phyloP scores from a whole-genome alignment of 148 eudicot species.

The Amaranthus palmeri region DNA sequence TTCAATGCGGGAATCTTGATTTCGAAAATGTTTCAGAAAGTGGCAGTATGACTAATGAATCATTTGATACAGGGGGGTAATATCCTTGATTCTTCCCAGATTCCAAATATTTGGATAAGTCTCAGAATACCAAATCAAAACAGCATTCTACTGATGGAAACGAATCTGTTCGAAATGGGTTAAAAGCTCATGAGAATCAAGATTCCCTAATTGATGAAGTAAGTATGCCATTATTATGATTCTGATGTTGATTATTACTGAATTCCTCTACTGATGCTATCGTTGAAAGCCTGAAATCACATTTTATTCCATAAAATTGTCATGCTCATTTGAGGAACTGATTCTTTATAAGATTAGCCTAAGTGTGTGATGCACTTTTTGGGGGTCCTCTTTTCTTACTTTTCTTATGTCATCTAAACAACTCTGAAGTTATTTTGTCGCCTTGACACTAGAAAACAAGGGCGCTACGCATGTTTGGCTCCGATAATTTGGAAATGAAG shows the following conservation, averaged over 20 bases:
- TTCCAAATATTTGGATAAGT: slow-evolving; percentile 43
- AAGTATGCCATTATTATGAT: slow-evolving; percentile 31
- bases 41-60: slow-evolving; percentile 57
- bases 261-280: background rate
- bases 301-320: background rate
- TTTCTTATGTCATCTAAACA: too few relatives aligned
- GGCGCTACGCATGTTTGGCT: too few relatives aligned
- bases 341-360: too few relatives aligned
- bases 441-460: too few relatives aligned
- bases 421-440: too few relatives aligned
- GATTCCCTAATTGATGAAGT: slow-evolving; percentile 57
- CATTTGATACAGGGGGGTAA: slow-evolving; percentile 46
- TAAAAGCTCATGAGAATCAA: slow-evolving; percentile 40
- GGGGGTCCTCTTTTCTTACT: too few relatives aligned
- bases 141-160: slow-evolving; percentile 37
- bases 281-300: background rate
- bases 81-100: slow-evolving; percentile 43
- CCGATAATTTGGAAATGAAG: too few relatives aligned
- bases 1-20: slow-evolving; percentile 71
- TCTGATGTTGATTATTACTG: background rate
- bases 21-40: slow-evolving; percentile 66
- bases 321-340: too few relatives aligned
- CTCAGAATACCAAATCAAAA: slow-evolving; percentile 36
- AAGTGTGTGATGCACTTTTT: too few relatives aligned
- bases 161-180: slow-evolving; percentile 57